Conservation (phyloP, 2,329 filamentous ascomycete genomes). For the Fusarium mexicanum region DNA sequence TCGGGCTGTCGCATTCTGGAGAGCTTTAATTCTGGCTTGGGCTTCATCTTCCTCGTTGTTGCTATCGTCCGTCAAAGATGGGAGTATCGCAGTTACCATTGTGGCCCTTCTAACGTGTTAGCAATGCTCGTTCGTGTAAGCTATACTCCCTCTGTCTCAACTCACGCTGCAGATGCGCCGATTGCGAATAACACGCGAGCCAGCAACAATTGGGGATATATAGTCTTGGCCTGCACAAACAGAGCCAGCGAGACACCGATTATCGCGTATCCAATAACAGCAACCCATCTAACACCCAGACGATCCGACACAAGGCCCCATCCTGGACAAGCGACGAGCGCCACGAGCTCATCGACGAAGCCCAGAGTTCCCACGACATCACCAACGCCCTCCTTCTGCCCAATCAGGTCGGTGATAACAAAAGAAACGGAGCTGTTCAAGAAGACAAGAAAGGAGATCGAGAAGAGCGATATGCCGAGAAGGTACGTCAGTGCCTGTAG, state of each 20-base stretch:
- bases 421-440: conserved; percentile 87
- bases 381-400: conserved; percentile 76
- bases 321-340: conserved; percentile 79
- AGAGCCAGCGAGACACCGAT: conserved; percentile 80
- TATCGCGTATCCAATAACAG: conserved; percentile 81
- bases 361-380: conserved; percentile 86
- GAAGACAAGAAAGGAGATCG: conserved; percentile 90
- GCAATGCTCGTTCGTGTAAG: neutral
- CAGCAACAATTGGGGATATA: conserved; percentile 89
- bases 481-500: conserved; percentile 79
- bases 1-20: conserved; percentile 52
- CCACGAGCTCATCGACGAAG: conserved; percentile 85
- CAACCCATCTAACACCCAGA: conserved; percentile 76
- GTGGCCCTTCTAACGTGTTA: conserved; percentile 66
- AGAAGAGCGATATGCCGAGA: conserved; percentile 83
- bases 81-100: conserved; percentile 96
- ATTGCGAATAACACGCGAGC: conserved; percentile 88
- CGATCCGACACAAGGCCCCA: conserved; percentile 85
- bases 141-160: conserved; percentile 1
- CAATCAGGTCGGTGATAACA: conserved; percentile 84
- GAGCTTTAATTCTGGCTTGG: conserved; percentile 47
- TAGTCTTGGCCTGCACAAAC: conserved; percentile 85
- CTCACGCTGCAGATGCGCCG: conserved; percentile 86
- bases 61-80: conserved; percentile 69
- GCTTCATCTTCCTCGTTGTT: conserved; percentile 41